A percentile compares a stretch with the other conserved stretches of the same genome.
Evolutionary conservation across 371 early-diverging fungal genomes (phyloP).

Genomic region (Rhizopus arrhizus): DNA sequence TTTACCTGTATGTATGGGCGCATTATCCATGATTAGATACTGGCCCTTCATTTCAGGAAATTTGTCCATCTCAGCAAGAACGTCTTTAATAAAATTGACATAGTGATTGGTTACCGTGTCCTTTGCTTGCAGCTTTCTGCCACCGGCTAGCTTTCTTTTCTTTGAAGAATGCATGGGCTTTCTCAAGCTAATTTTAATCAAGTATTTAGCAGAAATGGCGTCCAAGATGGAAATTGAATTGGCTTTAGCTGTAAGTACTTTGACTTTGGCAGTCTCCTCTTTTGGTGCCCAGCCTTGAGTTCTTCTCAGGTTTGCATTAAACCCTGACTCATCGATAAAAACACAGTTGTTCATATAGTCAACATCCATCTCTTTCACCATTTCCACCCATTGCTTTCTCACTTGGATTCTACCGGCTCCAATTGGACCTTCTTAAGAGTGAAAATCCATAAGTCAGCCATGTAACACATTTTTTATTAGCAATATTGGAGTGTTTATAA

Average conservation of each 20-base stretch:
- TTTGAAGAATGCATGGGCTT: constrained; percentile 13
- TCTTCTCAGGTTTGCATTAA: constrained; percentile 14
- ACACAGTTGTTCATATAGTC: constrained; percentile 9
- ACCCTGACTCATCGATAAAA: constrained; percentile 3
- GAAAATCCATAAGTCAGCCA: no score
- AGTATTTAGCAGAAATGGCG: constrained; percentile 4
- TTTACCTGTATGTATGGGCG: constrained; percentile 14
- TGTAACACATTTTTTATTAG: no score
- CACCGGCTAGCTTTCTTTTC: constrained; percentile 22
- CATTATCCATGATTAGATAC: constrained; percentile 10
- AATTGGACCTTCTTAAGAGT: no score
- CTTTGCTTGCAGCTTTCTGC: constrained; percentile 19
- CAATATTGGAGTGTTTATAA: no score
- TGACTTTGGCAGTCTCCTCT: constrained; percentile 7
- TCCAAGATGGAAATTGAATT: constrained; percentile 15
- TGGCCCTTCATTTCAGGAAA: constrained; percentile 23
- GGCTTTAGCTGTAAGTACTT: constrained; percentile 5
- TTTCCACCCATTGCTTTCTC: constrained; percentile 20
- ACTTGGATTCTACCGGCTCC: background rate
- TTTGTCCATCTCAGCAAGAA: constrained; percentile 23
- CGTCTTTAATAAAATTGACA: constrained; percentile 11
- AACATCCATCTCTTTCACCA: constrained; percentile 7
- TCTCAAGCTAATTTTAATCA: constrained; percentile 15
- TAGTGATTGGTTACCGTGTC: constrained; percentile 19
- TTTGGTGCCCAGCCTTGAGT: constrained; percentile 14